These are phyloP conservation scores for Marasmius sp. DNA, from an alignment of 1,284 basidiomycete genomes.

Conservation along the genomic window DNA sequence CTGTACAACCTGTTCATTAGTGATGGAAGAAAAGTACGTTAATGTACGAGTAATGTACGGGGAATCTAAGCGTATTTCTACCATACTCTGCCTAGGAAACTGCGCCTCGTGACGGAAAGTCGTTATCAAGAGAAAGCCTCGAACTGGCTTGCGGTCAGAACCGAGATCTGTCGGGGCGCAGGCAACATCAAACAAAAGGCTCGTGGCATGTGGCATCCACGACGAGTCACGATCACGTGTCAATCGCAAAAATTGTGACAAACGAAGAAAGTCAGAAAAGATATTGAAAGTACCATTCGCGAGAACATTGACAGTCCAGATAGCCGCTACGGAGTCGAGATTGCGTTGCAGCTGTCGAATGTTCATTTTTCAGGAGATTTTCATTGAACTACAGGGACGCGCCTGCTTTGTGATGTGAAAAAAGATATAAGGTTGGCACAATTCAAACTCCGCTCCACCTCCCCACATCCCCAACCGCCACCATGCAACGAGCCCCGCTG, in stretches of 20 bases:
- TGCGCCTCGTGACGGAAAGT: no score
- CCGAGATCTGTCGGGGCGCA: no score
- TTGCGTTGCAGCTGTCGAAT: no score
- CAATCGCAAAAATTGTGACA: neutral
- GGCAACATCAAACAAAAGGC: no score
- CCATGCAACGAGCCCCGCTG: constrained; percentile 2
- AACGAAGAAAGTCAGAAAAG: neutral
- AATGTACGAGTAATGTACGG: neutral
- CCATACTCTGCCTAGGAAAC: no score
- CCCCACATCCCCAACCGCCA: neutral
- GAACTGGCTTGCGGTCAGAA: no score
- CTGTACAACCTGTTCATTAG: constrained; percentile 29
- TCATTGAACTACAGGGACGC: neutral
- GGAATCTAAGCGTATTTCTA: neutral
- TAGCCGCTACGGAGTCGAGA: no score
- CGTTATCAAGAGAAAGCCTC: no score
- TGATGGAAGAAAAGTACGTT: neutral
- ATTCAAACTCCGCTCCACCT: neutral
- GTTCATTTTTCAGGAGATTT: neutral
- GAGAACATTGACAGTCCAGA: no score
- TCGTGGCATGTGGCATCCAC: neutral
- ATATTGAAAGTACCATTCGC: neutral
- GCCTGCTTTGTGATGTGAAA: neutral
- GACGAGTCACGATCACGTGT: constrained; percentile 2
- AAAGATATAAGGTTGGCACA: neutral